Percentiles rank a stretch among this genome's conserved stretches.
These are phyloP conservation scores for Retiboletus flavoniger DNA, from an alignment of 1,284 basidiomycete species.

Conservation along the genomic window DNA sequence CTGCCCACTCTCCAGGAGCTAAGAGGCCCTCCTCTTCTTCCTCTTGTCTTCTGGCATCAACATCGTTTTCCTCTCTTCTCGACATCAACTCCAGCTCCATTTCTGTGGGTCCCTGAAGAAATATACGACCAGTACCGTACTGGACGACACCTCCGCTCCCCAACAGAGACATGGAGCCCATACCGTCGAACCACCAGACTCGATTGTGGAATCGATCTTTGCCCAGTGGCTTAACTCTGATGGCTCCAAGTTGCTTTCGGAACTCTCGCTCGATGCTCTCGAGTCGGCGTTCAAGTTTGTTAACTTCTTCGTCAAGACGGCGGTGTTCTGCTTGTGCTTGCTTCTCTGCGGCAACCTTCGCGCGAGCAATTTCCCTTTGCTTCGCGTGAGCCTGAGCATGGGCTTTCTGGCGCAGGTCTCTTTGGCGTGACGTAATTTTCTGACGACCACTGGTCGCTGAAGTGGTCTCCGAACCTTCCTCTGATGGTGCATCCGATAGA, in stretches of 20 bases:
- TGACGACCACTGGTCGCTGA: constrained; percentile 43
- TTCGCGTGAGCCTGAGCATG: constrained; percentile 65
- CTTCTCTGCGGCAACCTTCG: constrained; percentile 69
- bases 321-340: constrained; percentile 74
- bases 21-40: constrained; percentile 82
- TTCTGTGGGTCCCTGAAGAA: constrained; percentile 85
- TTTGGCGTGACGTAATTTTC: constrained; percentile 49
- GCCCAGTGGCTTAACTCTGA: constrained; percentile 86
- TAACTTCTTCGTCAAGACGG: constrained; percentile 84
- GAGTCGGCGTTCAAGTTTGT: constrained; percentile 73
- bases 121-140: constrained; percentile 87
- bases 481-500: constrained; percentile 64
- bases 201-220: constrained; percentile 92
- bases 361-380: constrained; percentile 71
- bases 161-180: constrained; percentile 79
- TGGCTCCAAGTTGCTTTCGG: constrained; percentile 77
- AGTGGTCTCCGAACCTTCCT: constrained; percentile 51
- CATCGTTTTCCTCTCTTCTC: constrained; percentile 58
- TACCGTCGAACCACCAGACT: constrained; percentile 98
- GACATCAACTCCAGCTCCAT: constrained; percentile 70
- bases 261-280: constrained; percentile 93
- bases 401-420: constrained; percentile 53
- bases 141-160: constrained; percentile 71
- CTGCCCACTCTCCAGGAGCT: constrained; percentile 81
- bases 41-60: constrained; percentile 57